A percentile compares a stretch with the other conserved stretches of the same genome.
Conservation (phyloP, 2,329 filamentous ascomycete species). For the Bipolaris zeicola region DNA sequence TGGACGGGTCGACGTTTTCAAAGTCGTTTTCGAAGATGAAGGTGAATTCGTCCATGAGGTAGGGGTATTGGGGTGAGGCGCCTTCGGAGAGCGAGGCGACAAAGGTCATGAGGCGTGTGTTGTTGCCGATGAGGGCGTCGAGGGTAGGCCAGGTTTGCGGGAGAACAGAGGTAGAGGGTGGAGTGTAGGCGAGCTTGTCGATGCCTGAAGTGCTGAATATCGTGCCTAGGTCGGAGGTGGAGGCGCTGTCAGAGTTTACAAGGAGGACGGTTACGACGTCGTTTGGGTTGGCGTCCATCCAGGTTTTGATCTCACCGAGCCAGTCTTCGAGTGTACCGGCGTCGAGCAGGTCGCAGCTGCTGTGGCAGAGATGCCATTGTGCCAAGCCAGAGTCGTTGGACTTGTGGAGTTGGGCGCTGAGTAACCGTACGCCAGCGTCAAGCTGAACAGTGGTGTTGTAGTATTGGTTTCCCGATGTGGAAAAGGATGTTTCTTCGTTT, state of each 20-base stretch:
- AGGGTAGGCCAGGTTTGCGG: conserved; percentile 71
- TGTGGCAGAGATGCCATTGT: conserved; percentile 72
- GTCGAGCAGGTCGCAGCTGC: conserved; percentile 69
- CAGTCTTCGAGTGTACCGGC: conserved; percentile 69
- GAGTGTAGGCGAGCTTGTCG: conserved; percentile 61
- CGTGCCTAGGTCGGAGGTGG: conserved; percentile 60
- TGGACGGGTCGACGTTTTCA: conserved; percentile 64
- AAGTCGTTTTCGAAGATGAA: conserved; percentile 76
- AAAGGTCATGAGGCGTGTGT: conserved; percentile 71
- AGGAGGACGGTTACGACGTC: conserved; percentile 77
- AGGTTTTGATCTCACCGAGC: conserved; percentile 67
- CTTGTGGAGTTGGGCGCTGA: conserved; percentile 74
- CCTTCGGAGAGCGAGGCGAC: conserved; percentile 58
- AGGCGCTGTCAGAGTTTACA: conserved; percentile 69
- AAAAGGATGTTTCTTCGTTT: conserved; percentile 65
- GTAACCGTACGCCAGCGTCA: conserved; percentile 71
- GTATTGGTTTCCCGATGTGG: conserved; percentile 73
- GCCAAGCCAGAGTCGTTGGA: conserved; percentile 48
- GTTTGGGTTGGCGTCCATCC: conserved; percentile 72
- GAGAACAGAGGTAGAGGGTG: conserved; percentile 53
- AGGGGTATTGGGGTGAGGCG: conserved; percentile 53
- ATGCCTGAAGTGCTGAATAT: conserved; percentile 60
- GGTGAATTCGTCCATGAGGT: conserved; percentile 67
- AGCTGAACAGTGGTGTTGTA: conserved; percentile 74
- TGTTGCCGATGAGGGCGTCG: conserved; percentile 67